Conservation (phyloP, 768 basidiomycete genomes). For the Phylloporus arenicola region DNA sequence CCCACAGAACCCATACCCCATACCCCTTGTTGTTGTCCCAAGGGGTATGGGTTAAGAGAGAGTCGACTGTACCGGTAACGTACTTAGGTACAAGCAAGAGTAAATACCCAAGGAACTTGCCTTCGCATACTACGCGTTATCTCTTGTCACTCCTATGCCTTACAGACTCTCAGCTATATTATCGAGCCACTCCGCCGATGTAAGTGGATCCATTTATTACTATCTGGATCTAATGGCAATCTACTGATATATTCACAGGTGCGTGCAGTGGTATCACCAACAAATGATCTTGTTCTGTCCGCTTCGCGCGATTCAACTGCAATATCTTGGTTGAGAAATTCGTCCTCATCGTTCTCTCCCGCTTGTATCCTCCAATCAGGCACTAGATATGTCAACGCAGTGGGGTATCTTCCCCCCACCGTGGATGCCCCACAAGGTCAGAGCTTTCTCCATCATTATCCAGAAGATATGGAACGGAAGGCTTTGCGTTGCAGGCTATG, state of each 20-base stretch:
- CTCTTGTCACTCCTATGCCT: conserved; percentile 40
- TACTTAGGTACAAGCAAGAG: background rate
- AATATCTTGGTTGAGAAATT: conserved; percentile 70
- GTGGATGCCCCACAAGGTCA: conserved; percentile 66
- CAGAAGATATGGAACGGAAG: background rate
- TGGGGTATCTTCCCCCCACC: conserved; percentile 71
- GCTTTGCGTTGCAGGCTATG: conserved; percentile 52
- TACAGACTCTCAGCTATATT: conserved; percentile 77
- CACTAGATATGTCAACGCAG: conserved; percentile 73
- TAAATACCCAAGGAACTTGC: background rate
- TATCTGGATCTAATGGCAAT: conserved; percentile 5
- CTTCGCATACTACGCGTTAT: background rate
- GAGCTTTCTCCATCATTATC: conserved; percentile 9
- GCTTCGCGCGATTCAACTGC: conserved; percentile 90
- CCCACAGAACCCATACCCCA: too few relatives aligned
- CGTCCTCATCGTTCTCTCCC: conserved; percentile 49
- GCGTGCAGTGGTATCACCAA: conserved; percentile 73
- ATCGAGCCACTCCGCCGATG: conserved; percentile 67
- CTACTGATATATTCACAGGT: conserved; percentile 48
- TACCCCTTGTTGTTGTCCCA: too few relatives aligned
- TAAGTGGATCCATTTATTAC: conserved; percentile 32
- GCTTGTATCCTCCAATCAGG: conserved; percentile 55
- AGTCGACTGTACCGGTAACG: too few relatives aligned
- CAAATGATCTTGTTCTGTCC: conserved; percentile 74
- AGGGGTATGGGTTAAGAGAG: too few relatives aligned